Base-by-base conservation (phyloP, 768 basidiomycete species). In the Trametopsis cervina region DNA sequence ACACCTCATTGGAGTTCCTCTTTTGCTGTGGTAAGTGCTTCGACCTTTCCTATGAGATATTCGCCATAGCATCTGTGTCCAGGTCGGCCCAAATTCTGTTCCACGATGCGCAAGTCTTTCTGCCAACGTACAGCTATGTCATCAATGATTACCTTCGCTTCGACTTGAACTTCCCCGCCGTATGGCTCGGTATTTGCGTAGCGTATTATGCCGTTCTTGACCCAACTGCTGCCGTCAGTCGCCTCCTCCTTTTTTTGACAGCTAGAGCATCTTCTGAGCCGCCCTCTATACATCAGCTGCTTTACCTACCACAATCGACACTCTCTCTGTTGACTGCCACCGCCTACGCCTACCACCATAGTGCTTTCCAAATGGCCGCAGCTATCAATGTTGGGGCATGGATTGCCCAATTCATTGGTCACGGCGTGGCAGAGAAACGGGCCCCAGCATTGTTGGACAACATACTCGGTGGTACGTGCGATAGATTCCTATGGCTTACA, bases 391-490 rank as follows among this genome's bases (percentile, higher is more conserved):
- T 64, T 21, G 59, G 73, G n/a, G 78, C 77, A 15, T 98, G 95
- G 95, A 71, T 93, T 42, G 81, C 80, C 3, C 95, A 98, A 63
- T 94, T 98, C 66, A 54, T 86, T 36, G 92, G 92, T 7, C 94
- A 98, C 62, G 90, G 86, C 22, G 60, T 88, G 22, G 86, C 85
- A n/a, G 95, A 98, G 66, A 78, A 79, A 42, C 80, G 95, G 26
- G 83, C 93, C 0, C 95, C 95, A 1, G 94, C 94, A 0, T 67
- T 98, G 40, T 67, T 92, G 38, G 91, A 95, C 63, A 96, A 94
- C 62, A 65, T 97, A 40, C 44, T 93, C 26, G 89, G 90, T 59
- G 93, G 92, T 92, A 63, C 39, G n/a, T n/a, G n/a, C n/a, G n/a
- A n/a, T n/a, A n/a, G n/a, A n/a, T n/a, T n/a, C n/a, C n/a, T n/a